phyloP scores from a whole-genome alignment of 139 green algal genomes.

The Chlorella vulgaris region DNA sequence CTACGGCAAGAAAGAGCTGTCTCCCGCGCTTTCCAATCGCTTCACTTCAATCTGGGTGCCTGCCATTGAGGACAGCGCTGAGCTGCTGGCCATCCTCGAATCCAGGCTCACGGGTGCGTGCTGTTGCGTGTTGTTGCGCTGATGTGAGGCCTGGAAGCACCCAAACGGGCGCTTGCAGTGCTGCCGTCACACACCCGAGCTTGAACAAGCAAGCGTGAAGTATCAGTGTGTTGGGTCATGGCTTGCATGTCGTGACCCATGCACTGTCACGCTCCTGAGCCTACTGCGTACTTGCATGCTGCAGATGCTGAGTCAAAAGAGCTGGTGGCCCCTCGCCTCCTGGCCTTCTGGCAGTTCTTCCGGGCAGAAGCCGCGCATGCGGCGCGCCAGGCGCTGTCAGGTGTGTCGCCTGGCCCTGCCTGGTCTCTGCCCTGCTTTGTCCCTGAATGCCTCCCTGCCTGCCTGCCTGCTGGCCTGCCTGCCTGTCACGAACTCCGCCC shows the following conservation, averaged over 20 bases:
- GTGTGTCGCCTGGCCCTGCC: not conserved
- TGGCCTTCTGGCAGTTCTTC: conserved; percentile 89
- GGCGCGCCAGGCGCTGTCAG: conserved; percentile 65
- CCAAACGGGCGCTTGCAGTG: no score
- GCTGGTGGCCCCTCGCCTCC: conserved; percentile 54
- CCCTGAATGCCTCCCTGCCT: no score
- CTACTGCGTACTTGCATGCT: not conserved
- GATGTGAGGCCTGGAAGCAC: not conserved
- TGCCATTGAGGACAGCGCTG: conserved; percentile 58
- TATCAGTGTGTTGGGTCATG: not conserved
- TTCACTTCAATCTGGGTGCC: conserved; percentile 94
- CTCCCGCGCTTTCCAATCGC: conserved; percentile 93
- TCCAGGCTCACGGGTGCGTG: conserved; percentile 13
- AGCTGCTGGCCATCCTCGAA: conserved; percentile 79
- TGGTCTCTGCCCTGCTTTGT: no score
- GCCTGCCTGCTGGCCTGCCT: not conserved
- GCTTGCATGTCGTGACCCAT: not conserved
- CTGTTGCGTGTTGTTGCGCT: not conserved
- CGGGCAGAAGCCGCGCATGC: conserved; percentile 42
- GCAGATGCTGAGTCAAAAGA: conserved; percentile 8
- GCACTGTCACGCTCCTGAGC: not conserved
- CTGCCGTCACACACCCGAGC: no score
- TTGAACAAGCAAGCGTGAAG: no score
- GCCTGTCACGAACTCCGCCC: no score
- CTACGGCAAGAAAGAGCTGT: conserved; percentile 99